A percentile compares a stretch with the other conserved stretches of the same genome.
Evolutionary conservation across 1,284 basidiomycete species (phyloP).

Genomic region (Ceratobasidium sp.): DNA sequence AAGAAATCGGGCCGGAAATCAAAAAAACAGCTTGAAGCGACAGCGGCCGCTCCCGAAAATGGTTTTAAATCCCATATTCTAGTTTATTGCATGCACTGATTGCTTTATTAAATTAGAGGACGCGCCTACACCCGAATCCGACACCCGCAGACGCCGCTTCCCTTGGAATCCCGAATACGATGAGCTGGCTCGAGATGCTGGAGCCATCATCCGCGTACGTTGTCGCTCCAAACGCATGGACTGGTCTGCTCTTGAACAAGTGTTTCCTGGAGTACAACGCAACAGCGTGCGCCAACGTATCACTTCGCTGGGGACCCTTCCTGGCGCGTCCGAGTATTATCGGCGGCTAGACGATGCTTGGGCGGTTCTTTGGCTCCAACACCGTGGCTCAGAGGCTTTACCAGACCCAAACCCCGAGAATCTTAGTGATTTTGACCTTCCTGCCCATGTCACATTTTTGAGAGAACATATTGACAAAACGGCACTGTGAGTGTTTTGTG

Average conservation of each 20-base stretch:
- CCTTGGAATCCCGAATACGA: conserved; percentile 89
- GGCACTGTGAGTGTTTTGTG: conserved; percentile 72
- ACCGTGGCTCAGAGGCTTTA: conserved; percentile 74
- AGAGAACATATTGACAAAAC: conserved; percentile 86
- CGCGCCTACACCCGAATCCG: conserved; percentile 8
- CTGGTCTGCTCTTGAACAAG: conserved; percentile 77
- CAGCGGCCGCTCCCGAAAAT: neutral
- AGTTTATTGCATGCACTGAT: neutral
- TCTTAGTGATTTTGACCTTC: conserved; percentile 79
- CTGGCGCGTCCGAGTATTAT: conserved; percentile 80
- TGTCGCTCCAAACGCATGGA: conserved; percentile 74
- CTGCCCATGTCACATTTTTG: conserved; percentile 82
- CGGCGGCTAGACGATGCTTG: conserved; percentile 84
- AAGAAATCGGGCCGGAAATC: conserved; percentile 39
- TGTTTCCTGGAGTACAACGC: conserved; percentile 78
- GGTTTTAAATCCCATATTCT: neutral
- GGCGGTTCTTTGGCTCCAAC: conserved; percentile 78
- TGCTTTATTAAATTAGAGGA: neutral
- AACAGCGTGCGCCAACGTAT: conserved; percentile 77
- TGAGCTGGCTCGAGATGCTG: conserved; percentile 86
- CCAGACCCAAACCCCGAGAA: conserved; percentile 78
- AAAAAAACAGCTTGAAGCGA: conserved; percentile 33
- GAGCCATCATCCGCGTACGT: conserved; percentile 83
- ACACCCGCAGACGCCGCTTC: conserved; percentile 71
- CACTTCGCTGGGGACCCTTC: conserved; percentile 66